phyloP scores from a whole-genome alignment of 139 green algal species.

The Asterochloris erici region DNA sequence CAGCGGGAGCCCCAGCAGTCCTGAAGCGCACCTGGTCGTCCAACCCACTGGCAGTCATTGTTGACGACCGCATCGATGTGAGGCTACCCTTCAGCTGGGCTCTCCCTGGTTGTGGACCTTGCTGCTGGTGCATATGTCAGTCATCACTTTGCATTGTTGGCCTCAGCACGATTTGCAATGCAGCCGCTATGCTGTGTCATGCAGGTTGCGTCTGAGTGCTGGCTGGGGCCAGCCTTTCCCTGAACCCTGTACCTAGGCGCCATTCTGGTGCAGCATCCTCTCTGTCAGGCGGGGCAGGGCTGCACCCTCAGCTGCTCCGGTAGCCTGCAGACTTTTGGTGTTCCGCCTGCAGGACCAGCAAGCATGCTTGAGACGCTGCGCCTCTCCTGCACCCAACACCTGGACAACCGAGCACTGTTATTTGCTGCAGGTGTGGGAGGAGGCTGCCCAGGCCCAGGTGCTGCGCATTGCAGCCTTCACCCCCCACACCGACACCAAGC shows the following conservation, averaged over 20 bases:
- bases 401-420: background rate
- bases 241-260: background rate
- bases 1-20: background rate
- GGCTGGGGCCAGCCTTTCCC: background rate
- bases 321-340: background rate
- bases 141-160: background rate
- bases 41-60: conserved; percentile 70
- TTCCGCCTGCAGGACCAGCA: background rate
- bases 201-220: background rate
- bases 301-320: background rate
- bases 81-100: background rate
- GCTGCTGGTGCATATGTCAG: background rate
- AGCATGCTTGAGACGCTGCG: background rate
- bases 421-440: conserved; percentile 55
- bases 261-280: background rate
- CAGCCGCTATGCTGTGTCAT: background rate
- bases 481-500: conserved; percentile 18
- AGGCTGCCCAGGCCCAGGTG: conserved; percentile 44
- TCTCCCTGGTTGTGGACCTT: background rate
- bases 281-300: background rate
- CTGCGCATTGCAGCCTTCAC: conserved; percentile 57
- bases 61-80: conserved; percentile 83
- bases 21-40: background rate
- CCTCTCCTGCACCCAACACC: background rate
- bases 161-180: background rate